These are phyloP conservation scores for Aegilops bicornis DNA, from an alignment of 176 grass and related monocot species.

Conservation along the genomic window DNA sequence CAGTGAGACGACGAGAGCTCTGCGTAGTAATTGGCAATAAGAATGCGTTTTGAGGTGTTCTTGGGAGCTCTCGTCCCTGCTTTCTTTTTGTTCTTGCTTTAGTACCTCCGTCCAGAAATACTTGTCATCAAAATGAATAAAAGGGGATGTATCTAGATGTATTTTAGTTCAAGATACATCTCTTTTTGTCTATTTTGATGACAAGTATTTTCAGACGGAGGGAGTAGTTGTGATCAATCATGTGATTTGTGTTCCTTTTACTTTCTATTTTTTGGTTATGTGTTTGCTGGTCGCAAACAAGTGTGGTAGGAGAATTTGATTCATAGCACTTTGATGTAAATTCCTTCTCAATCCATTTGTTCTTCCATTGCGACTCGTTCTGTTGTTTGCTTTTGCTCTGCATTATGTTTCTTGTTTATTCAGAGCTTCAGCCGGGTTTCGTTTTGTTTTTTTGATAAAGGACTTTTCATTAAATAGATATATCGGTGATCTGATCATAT, in stretches of 20 bases:
- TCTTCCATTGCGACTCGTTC: not conserved
- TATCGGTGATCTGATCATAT: no score
- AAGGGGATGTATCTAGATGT: no score
- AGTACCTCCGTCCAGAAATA: no score
- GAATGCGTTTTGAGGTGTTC: conserved; percentile 50
- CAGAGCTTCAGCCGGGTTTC: not conserved
- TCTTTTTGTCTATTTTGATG: no score
- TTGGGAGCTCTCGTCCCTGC: conserved; percentile 35
- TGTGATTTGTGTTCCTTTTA: not conserved
- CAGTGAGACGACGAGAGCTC: conserved; percentile 28
- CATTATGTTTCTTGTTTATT: not conserved
- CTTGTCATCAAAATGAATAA: no score
- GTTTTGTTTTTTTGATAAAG: no score
- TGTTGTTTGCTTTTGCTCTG: not conserved
- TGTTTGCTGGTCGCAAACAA: conserved; percentile 22
- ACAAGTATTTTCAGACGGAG: no score
- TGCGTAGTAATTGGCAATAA: conserved; percentile 49
- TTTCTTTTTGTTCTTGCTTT: not conserved
- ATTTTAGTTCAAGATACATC: no score
- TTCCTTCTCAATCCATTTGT: conserved; percentile 15
- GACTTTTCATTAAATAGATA: no score
- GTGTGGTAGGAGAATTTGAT: conserved; percentile 33
- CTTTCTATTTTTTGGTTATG: no score
- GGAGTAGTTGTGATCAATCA: conserved; percentile 21
- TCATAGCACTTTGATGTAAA: conserved; percentile 55